Evolutionary conservation across 176 grass and related monocot genomes (phyloP).

Genomic region (Zoysia pacifica): DNA sequence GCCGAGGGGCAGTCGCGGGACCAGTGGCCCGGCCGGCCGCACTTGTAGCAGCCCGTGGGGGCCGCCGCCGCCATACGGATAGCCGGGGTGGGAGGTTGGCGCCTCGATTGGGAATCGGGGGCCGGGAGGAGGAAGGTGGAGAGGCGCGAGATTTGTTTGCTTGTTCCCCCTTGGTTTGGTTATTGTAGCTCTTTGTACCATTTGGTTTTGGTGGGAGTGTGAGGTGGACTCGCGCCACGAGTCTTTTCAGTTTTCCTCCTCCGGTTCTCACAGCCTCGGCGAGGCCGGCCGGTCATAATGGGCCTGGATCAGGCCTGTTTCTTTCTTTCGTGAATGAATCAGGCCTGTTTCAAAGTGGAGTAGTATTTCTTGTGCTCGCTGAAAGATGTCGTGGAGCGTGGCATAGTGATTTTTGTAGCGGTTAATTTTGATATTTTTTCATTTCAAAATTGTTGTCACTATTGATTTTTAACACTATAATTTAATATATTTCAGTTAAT

Average conservation of each 20-base stretch:
- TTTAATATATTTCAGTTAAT: no score
- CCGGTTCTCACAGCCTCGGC: background rate
- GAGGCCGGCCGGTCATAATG: background rate
- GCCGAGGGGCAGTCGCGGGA: constrained; percentile 76
- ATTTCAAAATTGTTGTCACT: no score
- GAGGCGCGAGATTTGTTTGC: background rate
- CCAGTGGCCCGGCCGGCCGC: constrained; percentile 79
- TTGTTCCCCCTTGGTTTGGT: background rate
- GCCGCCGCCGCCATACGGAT: constrained; percentile 42
- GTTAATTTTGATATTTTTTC: no score
- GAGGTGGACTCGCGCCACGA: background rate
- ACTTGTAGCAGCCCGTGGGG: constrained; percentile 83
- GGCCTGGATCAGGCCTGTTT: no score
- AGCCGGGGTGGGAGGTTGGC: background rate
- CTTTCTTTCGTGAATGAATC: no score
- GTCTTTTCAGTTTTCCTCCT: background rate
- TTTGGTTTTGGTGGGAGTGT: background rate
- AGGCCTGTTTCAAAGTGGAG: no score
- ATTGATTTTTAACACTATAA: no score
- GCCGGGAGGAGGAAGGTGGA: background rate
- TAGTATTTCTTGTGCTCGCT: no score
- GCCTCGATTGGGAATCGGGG: background rate
- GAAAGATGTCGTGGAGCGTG: no score
- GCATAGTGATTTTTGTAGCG: no score
- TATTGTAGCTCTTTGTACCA: background rate